Base-by-base conservation (phyloP, 768 basidiomycete genomes). In the Trametes gibbosa region DNA sequence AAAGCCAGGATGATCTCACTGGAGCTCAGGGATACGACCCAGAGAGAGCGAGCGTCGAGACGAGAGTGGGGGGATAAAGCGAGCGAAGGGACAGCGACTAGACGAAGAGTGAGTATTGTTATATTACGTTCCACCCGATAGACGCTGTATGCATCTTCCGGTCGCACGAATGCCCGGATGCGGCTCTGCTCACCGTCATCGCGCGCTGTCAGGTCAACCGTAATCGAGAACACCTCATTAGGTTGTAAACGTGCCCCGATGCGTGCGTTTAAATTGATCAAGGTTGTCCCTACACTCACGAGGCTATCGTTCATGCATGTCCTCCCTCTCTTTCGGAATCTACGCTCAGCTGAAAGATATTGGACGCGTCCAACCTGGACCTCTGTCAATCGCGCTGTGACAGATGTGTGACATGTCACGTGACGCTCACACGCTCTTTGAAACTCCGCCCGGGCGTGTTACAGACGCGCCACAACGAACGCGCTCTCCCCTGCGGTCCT, bases 391-490 rank as follows among this genome's bases (percentile, higher is more conserved):
- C 61, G 61, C 61, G 61, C 0, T 32, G 61, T 62, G 61, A 62
- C 56, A 1, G 6, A 16, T 3, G 1, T 6, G 53, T 56, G 43
- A 53, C 54, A 1, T 0, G 5, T 52, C 60, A 61, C 60, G 55
- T 61, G 60, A 1, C 2, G 13, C 50, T 61, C 54, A 61, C 60
- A 0, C 5, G 9, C 0, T 19, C 32, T 24, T 61, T 62, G 21
- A 46, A 40, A 50, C 61, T 58, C 61, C 61, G 61, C 61, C 48
- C 40, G 58, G 58, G 58, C 56, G 59, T 62, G 58, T 58, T 41
- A 56, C 45, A 54, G 56, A 55, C 59, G 63, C 63, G 63, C 63
- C 63, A 64, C 63, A 55, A 43, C 27, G 34, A 55, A 63, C 62
- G 59, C 62, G 59, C 40, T 61, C 61, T 58, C 58, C 55, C 51